Base-by-base conservation (phyloP, 2,329 filamentous ascomycete species). In the Aureobasidium sp. region DNA sequence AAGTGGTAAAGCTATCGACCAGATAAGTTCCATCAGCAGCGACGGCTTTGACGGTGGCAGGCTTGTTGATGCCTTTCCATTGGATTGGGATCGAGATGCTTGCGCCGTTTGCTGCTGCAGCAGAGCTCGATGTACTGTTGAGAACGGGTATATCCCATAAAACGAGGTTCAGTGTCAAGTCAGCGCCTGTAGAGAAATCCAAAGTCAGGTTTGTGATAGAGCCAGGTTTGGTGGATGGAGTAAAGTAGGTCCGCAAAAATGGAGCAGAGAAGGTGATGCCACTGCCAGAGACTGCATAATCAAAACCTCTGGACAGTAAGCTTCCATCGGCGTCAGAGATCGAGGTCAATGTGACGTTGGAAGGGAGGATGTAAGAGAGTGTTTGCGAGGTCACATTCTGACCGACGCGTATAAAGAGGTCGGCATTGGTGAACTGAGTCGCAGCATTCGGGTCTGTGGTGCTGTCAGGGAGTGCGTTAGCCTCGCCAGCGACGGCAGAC, bases 1-100 rank as follows among this genome's bases (percentile, higher is more conserved):
- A 79, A 59, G 71, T 63, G 0, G 79, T 83, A 76, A 76, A 83
- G 45, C 76, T 72, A 57, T 83, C 79, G 3, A 78, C 70, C 6
- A 83, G 61, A 49, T 71, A 78, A 6, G 64, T 69, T 1, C 77
- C 77, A 55, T 79, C 75, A 1, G 60, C 63, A 17, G 71, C 72
- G 4, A 75, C 40, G 8, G 78, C 77, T 58, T 76, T 76, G 2
- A 81, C 71, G 0, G 79, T 70, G 0, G 79, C 79, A 0, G 75
- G 66, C 5, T 70, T 68, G n/a, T 69, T 65, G 7, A 79, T 57
- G 0, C 79, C 79, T 4, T 72, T 70, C 71, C 75, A 81, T 0
- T 68, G 71, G 1, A 82, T 65, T 0, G 78, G 78, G 45, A 82
- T 76, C 1, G 61, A 59, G 1, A 81, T 62, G 49, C 73, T 70